Base-by-base conservation (phyloP, 345 rosid genomes). In the Salix suchowensis region DNA sequence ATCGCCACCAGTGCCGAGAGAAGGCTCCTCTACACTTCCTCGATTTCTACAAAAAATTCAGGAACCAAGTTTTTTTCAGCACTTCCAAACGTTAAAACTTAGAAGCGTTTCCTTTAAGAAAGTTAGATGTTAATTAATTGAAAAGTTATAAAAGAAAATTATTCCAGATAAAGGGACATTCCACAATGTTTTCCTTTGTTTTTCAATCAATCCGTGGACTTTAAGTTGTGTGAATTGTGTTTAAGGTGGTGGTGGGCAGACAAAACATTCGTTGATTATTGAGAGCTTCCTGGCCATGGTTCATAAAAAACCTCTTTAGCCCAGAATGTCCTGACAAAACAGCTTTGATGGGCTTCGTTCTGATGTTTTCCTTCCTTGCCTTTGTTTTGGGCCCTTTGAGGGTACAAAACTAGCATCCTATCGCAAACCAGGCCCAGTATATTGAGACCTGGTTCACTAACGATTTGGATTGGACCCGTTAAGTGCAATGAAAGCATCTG, bases 331-430 rank as follows among this genome's bases (percentile, higher is more conserved):
- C 23, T n/a, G 28, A 23, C 64, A 58, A 7, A 9, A 26, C 64
- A n/a, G 26, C 6, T 23, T 58, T 58, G 1, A 58, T 58, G 64
- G 64, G 64, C 64, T 58, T 58, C 28, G 15, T 58, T 55, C 64
- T 23, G 64, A 23, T 58, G 14, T 58, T 58, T 15, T 46, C 52
- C 18, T 14, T 14, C 19, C 52, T 46, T 14, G 52, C 4, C 52
- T 12, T 14, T 15, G n/a, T 15, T 46, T 0, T 13, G 10, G 61
- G 23, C 61, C 13, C 10, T 8, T 55, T 55, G 3, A 1, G 5
- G 62, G 0, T 9, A 1, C 0, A 0, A 10, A 10, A n/a, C 5
- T n/a, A 9, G 12, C 4, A 3, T 1, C 62, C 28, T 0, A 10
- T 26, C 6, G 5, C 62, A 1, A 3, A 9, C 28, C 28, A 55